Evolutionary conservation across 495 filamentous ascomycete species (phyloP).

Genomic region (Pseudevernia furfuracea): DNA sequence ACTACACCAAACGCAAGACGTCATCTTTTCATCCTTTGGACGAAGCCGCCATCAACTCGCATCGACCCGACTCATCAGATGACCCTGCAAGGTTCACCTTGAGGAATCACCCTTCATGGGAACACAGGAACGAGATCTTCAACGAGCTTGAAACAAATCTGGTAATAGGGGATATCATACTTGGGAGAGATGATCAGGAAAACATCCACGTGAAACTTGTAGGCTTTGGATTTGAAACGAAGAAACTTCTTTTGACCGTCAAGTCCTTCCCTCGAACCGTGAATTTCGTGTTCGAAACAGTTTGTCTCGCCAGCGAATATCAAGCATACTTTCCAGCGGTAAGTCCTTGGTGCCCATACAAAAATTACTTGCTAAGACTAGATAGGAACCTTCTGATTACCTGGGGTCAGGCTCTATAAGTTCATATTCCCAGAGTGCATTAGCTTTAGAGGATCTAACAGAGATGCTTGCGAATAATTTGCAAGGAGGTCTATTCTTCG

Average conservation of each 20-base stretch:
- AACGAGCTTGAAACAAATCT: fast-evolving
- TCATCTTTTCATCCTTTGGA: background rate
- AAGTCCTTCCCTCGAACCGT: slow-evolving; percentile 25
- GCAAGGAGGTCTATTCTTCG: slow-evolving; percentile 19
- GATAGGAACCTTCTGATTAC: slow-evolving; percentile 8
- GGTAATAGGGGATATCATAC: slow-evolving; percentile 8
- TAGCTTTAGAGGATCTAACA: slow-evolving; percentile 28
- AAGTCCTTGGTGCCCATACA: slow-evolving; percentile 21
- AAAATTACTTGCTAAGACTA: background rate
- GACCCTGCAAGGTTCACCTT: background rate
- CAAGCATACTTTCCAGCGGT: slow-evolving; percentile 29
- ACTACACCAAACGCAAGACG: background rate
- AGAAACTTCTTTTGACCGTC: slow-evolving; percentile 26
- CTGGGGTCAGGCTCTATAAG: slow-evolving; percentile 34
- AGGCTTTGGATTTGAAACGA: background rate
- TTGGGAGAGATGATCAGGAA: slow-evolving; percentile 2
- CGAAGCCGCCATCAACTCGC: background rate
- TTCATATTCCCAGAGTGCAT: slow-evolving; percentile 33
- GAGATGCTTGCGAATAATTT: slow-evolving; percentile 26
- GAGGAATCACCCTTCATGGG: background rate
- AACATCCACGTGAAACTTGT: background rate
- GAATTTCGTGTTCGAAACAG: slow-evolving; percentile 37
- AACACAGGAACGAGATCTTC: background rate
- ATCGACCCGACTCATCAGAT: background rate
- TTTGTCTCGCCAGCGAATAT: slow-evolving; percentile 35